These are phyloP conservation scores for Nematocida homosporus DNA, from an alignment of 371 early-diverging fungal genomes.

Conservation along the genomic window DNA sequence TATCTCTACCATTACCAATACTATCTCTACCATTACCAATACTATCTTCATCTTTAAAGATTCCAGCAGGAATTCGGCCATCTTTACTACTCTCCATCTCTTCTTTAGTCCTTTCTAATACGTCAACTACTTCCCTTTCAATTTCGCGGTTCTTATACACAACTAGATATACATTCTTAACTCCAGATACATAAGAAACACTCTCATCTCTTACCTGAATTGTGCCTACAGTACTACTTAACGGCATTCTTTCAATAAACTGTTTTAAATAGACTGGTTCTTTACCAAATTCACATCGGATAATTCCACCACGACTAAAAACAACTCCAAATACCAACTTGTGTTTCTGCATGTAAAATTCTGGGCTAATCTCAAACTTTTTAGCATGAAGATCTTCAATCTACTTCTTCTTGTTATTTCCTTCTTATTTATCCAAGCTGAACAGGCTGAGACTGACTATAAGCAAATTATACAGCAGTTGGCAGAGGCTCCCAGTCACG, in stretches of 20 bases:
- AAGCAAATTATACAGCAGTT: no score
- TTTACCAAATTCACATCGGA: slow-evolving; percentile 20
- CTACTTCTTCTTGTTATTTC: no score
- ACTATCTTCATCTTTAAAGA: slow-evolving; percentile 40
- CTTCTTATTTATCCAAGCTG: no score
- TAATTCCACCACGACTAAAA: slow-evolving; percentile 40
- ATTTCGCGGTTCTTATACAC: slow-evolving; percentile 36
- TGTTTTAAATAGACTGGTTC: slow-evolving; percentile 19
- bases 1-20: no score
- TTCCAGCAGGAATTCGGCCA: background rate
- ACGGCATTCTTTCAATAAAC: slow-evolving; percentile 9
- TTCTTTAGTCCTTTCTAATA: slow-evolving; percentile 23
- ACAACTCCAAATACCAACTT: slow-evolving; percentile 19
- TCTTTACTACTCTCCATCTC: slow-evolving; percentile 14
- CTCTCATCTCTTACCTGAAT: slow-evolving; percentile 25
- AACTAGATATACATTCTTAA: slow-evolving; percentile 22
- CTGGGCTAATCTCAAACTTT: no score
- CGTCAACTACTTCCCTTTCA: slow-evolving; percentile 28
- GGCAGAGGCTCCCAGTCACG: background rate
- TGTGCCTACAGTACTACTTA: slow-evolving; percentile 2
- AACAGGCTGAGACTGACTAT: no score
- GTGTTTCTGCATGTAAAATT: slow-evolving; percentile 7
- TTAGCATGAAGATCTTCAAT: no score
- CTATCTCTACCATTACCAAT: background rate
- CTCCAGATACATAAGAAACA: slow-evolving; percentile 22